Evolutionary conservation across 2,329 filamentous ascomycete genomes (phyloP), one percentile per base, ranked within the genome.

Genomic region (Aspergillus puulaauensis): DNA sequence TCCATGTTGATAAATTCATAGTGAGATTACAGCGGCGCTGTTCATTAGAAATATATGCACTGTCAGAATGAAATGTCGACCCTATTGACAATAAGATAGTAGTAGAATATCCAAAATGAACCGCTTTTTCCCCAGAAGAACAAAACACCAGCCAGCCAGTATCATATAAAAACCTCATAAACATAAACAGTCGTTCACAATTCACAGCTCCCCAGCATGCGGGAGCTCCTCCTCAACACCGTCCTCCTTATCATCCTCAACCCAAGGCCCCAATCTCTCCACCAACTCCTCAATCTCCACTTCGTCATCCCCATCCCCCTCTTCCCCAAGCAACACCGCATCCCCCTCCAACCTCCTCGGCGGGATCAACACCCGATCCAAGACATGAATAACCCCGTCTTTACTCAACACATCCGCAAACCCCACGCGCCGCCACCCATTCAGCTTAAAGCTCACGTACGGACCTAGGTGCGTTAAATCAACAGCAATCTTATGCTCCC

Each of bases 301-400:
- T 51, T 61, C 57, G 31, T 56, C 56, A 17, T 57, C 60, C n/a
- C 57, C 54, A 12, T 31, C 27, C 27, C 27, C 57, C 40, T 57
- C 56, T 19, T 57, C 60, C 17, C 57, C 54, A 12, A n/a, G 12
- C 19, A 12, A 39, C 51, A n/a, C 46, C 19, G 15, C 54, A 56
- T 33, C 39, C 44, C 27, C 12, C 46, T 41, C 47, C 52, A 43
- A 61, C 51, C 60, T 80, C 74, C 84, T 86, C 2, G 91, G 90
- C 43, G 93, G 93, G 62, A 97, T 85, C 57, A 96, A 76, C 0
- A 96, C 85, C 57, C 82, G 82, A 48, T 83, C 81, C 0, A 95
- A 80, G 15, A 93, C 86, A 56, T 96, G 93, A 39, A 96, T 83
- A 14, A 93, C 91, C 33, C 93, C 93, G 70, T 96, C 90, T 68